phyloP scores from a whole-genome alignment of 768 basidiomycete species.

The Pluteus cervinus region DNA sequence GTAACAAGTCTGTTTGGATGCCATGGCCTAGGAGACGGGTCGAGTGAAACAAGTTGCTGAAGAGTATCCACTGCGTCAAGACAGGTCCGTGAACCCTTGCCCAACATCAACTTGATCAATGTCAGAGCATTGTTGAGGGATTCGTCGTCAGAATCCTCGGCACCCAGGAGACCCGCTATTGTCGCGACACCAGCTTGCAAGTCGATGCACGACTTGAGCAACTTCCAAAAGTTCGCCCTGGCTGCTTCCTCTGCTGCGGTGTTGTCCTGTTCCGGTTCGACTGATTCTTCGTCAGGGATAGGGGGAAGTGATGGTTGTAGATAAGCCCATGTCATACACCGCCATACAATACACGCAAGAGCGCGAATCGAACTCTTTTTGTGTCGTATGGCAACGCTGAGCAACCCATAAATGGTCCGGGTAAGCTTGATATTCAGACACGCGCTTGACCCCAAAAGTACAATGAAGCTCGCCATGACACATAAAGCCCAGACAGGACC shows the following conservation, averaged over 20 bases:
- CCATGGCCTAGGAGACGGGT: slow-evolving; percentile 34
- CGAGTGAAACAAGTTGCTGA: slow-evolving; percentile 29
- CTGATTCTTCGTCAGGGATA: slow-evolving; percentile 22
- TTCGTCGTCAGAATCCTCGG: slow-evolving; percentile 10
- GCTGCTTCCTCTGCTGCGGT: slow-evolving; percentile 19
- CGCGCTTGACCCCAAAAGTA: slow-evolving; percentile 56
- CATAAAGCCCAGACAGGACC: slow-evolving; percentile 76
- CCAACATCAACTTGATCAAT: slow-evolving; percentile 51
- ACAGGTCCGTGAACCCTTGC: slow-evolving; percentile 43
- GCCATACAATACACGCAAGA: slow-evolving; percentile 60
- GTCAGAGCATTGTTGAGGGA: slow-evolving; percentile 29
- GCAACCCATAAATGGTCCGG: slow-evolving; percentile 41
- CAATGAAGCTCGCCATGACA: slow-evolving; percentile 59
- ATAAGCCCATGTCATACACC: slow-evolving; percentile 59
- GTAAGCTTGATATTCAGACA: slow-evolving; percentile 37
- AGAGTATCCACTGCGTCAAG: slow-evolving; percentile 51
- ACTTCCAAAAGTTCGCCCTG: slow-evolving; percentile 38
- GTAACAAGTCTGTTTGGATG: slow-evolving; percentile 44
- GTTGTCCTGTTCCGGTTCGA: slow-evolving; percentile 19
- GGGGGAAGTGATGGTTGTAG: slow-evolving; percentile 43
- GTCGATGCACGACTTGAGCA: slow-evolving; percentile 46
- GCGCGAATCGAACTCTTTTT: slow-evolving; percentile 60
- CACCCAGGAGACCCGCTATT: slow-evolving; percentile 47
- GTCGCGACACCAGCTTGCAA: slow-evolving; percentile 45
- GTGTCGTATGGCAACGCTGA: slow-evolving; percentile 52